phyloP scores from a whole-genome alignment of 192 early-diverging fungal genomes.

The Spinellus fusiger region DNA sequence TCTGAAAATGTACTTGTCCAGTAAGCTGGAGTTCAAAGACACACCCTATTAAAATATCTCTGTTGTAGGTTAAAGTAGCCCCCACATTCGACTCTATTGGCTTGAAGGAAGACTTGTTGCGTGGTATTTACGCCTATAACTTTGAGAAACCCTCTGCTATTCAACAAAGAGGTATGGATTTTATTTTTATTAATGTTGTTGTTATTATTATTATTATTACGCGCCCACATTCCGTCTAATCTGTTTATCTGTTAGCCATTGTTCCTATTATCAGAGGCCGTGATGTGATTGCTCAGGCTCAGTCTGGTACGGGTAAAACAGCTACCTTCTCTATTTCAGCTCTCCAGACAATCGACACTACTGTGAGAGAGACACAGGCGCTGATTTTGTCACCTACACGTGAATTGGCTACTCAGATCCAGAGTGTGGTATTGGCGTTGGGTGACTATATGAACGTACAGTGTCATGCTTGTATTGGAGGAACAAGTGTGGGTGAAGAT shows the following conservation, averaged over 20 bases:
- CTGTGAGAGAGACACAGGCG: constrained; percentile 84
- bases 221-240: neutral
- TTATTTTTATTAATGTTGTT: neutral
- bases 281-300: constrained; percentile 96
- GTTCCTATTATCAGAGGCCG: constrained; percentile 79
- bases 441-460: constrained; percentile 98
- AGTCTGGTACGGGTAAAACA: constrained; percentile 98
- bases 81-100: constrained; percentile 91
- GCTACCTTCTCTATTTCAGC: constrained; percentile 95
- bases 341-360: constrained; percentile 86
- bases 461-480: constrained; percentile 93
- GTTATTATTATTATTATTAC: neutral
- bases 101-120: constrained; percentile 93
- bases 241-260: constrained; percentile 67
- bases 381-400: constrained; percentile 92
- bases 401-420: constrained; percentile 95
- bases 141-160: constrained; percentile 98
- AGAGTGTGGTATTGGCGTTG: constrained; percentile 83
- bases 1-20: constrained; percentile 75
- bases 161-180: constrained; percentile 72
- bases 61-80: constrained; percentile 37
- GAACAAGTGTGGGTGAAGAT: constrained; percentile 88
- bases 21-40: neutral
- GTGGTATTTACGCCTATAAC: constrained; percentile 98
- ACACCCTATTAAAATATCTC: constrained; percentile 1